Evolutionary conservation across 1,139 yeast genomes (phyloP).

Genomic region (Ogataea hybrid): DNA sequence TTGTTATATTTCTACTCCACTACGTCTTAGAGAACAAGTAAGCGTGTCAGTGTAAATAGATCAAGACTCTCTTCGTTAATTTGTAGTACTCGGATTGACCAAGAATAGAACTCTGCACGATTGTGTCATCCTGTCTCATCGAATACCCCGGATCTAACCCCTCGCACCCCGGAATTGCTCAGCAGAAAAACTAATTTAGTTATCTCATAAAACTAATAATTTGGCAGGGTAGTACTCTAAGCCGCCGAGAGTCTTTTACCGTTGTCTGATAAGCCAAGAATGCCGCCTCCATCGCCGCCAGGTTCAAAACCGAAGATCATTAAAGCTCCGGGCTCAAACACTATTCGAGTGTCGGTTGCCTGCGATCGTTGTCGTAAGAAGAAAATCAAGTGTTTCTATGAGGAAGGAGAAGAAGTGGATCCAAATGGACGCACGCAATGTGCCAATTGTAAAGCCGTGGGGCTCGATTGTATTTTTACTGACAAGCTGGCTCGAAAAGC

Average conservation of each 20-base stretch:
- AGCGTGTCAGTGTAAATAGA: no score
- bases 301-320: constrained; percentile 45
- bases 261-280: not conserved
- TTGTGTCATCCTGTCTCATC: not conserved
- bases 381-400: constrained; percentile 60
- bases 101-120: not conserved
- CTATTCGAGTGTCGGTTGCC: constrained; percentile 73
- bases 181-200: constrained; percentile 5
- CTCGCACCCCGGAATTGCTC: constrained; percentile 11
- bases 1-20: no score
- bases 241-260: not conserved
- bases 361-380: constrained; percentile 86
- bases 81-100: no score
- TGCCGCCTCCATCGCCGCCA: constrained; percentile 5
- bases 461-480: constrained; percentile 66
- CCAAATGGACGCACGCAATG: constrained; percentile 37
- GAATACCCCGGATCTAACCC: constrained; percentile 5
- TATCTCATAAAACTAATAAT: constrained; percentile 2
- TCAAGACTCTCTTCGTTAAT: no score
- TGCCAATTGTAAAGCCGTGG: constrained; percentile 59
- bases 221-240: not conserved
- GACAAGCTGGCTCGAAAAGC: constrained; percentile 73
- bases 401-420: constrained; percentile 40
- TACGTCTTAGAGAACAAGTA: no score
- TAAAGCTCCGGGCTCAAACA: constrained; percentile 57